A percentile compares a stretch with the other conserved stretches of the same genome.
Evolutionary conservation across 345 rosid species (phyloP).

Genomic region (Cochlearia excelsa): DNA sequence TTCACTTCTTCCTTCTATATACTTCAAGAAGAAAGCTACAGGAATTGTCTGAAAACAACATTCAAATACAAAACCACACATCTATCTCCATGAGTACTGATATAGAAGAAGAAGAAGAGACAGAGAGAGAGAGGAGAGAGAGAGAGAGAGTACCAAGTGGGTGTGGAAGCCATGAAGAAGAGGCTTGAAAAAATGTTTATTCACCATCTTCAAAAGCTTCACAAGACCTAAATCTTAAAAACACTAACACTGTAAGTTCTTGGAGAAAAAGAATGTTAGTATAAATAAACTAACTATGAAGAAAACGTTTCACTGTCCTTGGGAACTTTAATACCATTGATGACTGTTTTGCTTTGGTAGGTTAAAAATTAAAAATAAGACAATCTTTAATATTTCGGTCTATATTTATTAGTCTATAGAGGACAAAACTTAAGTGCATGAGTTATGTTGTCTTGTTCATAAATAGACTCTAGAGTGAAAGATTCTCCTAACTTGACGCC

Average conservation of each 20-base stretch:
- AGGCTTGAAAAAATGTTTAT: constrained; percentile 23
- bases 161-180: constrained; percentile 25
- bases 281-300: neutral
- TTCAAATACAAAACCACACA: constrained; percentile 2
- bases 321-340: neutral
- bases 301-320: neutral
- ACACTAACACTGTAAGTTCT: neutral
- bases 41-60: constrained; percentile 23
- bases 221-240: neutral
- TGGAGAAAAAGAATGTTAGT: neutral
- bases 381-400: neutral
- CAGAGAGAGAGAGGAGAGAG: neutral
- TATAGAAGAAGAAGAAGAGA: neutral
- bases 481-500: neutral
- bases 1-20: neutral
- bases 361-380: neutral
- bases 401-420: neutral
- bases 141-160: constrained; percentile 14
- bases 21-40: constrained; percentile 5
- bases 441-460: neutral
- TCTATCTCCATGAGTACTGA: neutral
- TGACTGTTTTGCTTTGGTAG: neutral
- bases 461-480: neutral
- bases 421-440: neutral
- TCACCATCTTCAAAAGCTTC: constrained; percentile 10